Base-by-base conservation (phyloP, 2,329 filamentous ascomycete genomes). In the Alternaria sp. region DNA sequence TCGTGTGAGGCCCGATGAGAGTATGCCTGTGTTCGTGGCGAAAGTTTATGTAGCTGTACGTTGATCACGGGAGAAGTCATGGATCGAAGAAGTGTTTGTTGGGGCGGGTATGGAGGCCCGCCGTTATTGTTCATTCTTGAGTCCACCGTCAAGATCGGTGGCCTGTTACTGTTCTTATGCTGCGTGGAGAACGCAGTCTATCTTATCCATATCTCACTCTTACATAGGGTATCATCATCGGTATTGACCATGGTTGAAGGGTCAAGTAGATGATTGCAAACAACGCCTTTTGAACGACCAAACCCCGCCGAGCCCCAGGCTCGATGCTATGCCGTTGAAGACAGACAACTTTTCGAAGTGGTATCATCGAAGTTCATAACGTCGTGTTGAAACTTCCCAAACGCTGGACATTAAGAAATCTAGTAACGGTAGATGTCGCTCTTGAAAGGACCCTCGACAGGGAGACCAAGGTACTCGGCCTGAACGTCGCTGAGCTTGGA, bases 361-460 rank as follows among this genome's bases (percentile, higher is more conserved):
- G 82, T 81, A 85, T 87, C 86, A 85, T 88, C 83, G 75, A 72
- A 77, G 72, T 83, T 88, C 86, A 84, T 88, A 83, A 86, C 79
- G 83, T 85, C 83, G 84, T 87, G 84, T 86, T 86, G 84, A 83
- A 83, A 81, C 76, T 72, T 73, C 69, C 62, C 65, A 71, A 71
- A 67, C 67, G 58, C 59, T 66, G 62, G 26, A 67, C 61, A 64
- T 50, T 74, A 77, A 74, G 59, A 76, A 74, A 74, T 76, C 75
- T 80, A 80, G 76, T 80, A 80, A 64, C 79, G 79, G 81, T 92
- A 94, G 88, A 94, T 92, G 75, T 98, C 95, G 84, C 86, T 87
- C 93, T 99, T 99, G 92, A 88, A 99, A 77, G 96, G 96, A 81
- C 96, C 96, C 86, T 94, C 91, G 69, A 89, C 80, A 65, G 90